These are phyloP conservation scores for Thielaviopsis ethacetica DNA, from an alignment of 2,329 filamentous ascomycete genomes.

Conservation along the genomic window DNA sequence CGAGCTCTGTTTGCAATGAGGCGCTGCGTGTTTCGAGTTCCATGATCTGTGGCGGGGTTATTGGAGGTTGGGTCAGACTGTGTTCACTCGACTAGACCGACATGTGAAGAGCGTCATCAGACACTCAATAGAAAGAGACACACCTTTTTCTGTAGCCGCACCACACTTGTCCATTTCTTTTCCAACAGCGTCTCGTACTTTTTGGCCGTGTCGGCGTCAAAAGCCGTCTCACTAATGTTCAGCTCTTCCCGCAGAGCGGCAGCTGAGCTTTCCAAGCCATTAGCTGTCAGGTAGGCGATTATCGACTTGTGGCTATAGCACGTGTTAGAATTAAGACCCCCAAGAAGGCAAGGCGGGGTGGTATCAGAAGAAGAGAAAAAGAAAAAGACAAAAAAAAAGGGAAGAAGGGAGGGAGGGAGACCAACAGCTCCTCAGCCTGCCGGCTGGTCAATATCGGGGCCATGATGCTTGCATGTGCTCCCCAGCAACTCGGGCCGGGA, in stretches of 20 bases:
- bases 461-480: constrained; percentile 29
- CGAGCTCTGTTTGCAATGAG: constrained; percentile 64
- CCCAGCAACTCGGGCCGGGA: background rate
- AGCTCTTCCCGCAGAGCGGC: constrained; percentile 60
- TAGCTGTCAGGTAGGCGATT: constrained; percentile 69
- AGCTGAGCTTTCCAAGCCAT: constrained; percentile 53
- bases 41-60: constrained; percentile 52
- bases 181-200: constrained; percentile 89
- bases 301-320: constrained; percentile 70
- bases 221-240: constrained; percentile 49
- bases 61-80: background rate
- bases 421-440: constrained; percentile 74
- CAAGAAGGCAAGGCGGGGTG: too few species aligned
- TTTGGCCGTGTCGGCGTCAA: constrained; percentile 70
- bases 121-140: constrained; percentile 12
- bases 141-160: constrained; percentile 90
- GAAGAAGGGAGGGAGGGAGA: background rate
- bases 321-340: too few species aligned
- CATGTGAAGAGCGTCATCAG: too few species aligned
- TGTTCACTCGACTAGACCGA: too few species aligned
- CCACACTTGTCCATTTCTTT: constrained; percentile 97
- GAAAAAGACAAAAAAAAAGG: background rate
- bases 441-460: constrained; percentile 58
- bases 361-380: background rate
- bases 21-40: constrained; percentile 68